These are phyloP conservation scores for Hibiscus trionum DNA, from an alignment of 345 rosid species.

Conservation along the genomic window DNA sequence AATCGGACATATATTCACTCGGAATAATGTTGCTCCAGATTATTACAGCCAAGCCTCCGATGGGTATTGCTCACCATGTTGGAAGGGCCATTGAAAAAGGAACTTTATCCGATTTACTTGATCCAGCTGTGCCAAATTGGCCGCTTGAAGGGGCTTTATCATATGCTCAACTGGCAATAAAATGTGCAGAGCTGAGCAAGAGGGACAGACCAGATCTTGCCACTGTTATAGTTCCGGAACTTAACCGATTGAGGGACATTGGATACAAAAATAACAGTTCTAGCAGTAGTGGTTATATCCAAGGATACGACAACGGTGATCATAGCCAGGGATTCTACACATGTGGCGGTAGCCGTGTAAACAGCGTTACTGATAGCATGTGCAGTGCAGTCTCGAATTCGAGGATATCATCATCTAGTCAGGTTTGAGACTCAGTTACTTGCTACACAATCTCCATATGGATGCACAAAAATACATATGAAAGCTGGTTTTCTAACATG, in stretches of 20 bases:
- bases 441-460: not conserved
- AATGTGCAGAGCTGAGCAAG: conserved; percentile 76
- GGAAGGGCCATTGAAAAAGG: conserved; percentile 56
- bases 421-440: conserved; percentile 18
- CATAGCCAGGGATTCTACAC: not conserved
- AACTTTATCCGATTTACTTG: conserved; percentile 54
- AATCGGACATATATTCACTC: conserved; percentile 72
- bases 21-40: conserved; percentile 84
- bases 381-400: not conserved
- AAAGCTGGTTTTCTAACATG: not conserved
- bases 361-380: no score
- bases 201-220: conserved; percentile 81
- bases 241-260: conserved; percentile 50
- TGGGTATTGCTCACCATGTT: conserved; percentile 84
- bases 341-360: not conserved
- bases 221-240: conserved; percentile 59
- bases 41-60: conserved; percentile 74
- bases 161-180: conserved; percentile 53
- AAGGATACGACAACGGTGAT: not conserved
- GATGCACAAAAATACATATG: not conserved
- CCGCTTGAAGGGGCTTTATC: conserved; percentile 58
- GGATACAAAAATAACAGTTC: not conserved
- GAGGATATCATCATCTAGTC: conserved; percentile 6
- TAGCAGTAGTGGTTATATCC: not conserved
- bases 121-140: conserved; percentile 57